Evolutionary conservation across 768 basidiomycete species (phyloP), one percentile per base, ranked within the genome.

Genomic region (Auricularia sp.): DNA sequence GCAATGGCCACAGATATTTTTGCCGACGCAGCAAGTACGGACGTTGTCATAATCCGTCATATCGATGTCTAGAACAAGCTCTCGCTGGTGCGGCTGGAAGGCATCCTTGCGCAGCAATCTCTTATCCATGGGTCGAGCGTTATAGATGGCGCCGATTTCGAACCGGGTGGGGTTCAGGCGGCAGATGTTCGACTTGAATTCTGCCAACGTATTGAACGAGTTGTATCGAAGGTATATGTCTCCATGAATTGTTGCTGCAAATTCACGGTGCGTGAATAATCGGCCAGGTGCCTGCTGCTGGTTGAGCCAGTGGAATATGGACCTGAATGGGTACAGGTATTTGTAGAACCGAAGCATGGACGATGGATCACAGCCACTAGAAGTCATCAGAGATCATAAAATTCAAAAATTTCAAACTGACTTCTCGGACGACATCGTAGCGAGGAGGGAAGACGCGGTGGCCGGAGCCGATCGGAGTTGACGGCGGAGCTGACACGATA

Each of bases 31-130:
- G 75, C 97, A 99, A 0, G 94, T 98, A 59, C 97, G 87, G 70
- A 98, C 84, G 56, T 87, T 80, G 73, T 99, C 96, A 76, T 98
- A 99, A 76, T 99, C 97, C 16, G 97, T 96, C 97, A 99, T 98
- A 76, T 99, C 97, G 73, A 99, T 98, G 84, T 99, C 97, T 73
- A 99, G 97, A 0, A 98, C 96, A 53, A 99, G 87, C 73, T 98
- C 97, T 65, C 97, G 88, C 67, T 85, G 83, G 36, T 84, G 73
- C 0, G 97, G 93, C 54, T 81, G 79, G 68, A 98, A 87, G 0
- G 80, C 81, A 1, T 77, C 75, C n/a, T 86, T 77, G 11, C 85
- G 84, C 16, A 92, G 79, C 0, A 90, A 87, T 71, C 94, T 95
- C 72, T 84, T 89, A 78, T 98, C 96, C 70, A 85, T 81, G 2